Base-by-base conservation (phyloP, 2,329 filamentous ascomycete genomes). In the Coniochaeta sp. region DNA sequence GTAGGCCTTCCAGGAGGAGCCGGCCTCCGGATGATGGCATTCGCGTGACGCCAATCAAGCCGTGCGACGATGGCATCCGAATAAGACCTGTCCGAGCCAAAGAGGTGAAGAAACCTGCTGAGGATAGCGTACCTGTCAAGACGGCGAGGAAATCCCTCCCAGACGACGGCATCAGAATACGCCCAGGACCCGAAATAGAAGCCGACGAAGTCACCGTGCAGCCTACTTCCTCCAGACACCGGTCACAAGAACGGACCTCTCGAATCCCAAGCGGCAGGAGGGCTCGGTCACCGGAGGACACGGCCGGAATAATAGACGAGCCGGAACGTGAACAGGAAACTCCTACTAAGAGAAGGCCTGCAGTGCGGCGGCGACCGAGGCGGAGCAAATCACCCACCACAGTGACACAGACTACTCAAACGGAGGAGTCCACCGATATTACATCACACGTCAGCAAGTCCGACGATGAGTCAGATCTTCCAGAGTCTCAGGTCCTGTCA, bases 161-260 rank as follows among this genome's bases (percentile, higher is more conserved):
- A 9, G 65, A 71, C 31, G 68, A 72, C 42, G 68, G 69, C 10
- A 70, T 66, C 35, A 62, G 64, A 49, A 60, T 63, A 10, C 61
- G 63, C 12, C 63, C 65, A 3, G 49, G 58, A 13, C 57, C 52
- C 24, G 54, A 57, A 32, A 50, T 40, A 6, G 63, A 64, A 1
- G 59, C 59, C 18, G 62, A 63, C 28, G 63, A 63, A 4, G 57
- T 57, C 12, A 62, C 64, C 1, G 53, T 59, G 38, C 63, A 63
- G 27, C 55, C 61, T n/a, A 51, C 58, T 47, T 66, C 67, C 14
- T 48, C 62, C 4, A 60, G 61, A 18, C 61, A 56, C n/a, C 56
- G 57, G 40, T 67, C 63, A 6, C 60, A 50, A 12, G 58, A 60
- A 27, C 55, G 51, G 49, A 53, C 49, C 20, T 53, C 51, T 6